Percentiles rank a stretch among this genome's conserved stretches.
phyloP scores from a whole-genome alignment of 805 yeast genomes.

The Yarrowia sp. region DNA sequence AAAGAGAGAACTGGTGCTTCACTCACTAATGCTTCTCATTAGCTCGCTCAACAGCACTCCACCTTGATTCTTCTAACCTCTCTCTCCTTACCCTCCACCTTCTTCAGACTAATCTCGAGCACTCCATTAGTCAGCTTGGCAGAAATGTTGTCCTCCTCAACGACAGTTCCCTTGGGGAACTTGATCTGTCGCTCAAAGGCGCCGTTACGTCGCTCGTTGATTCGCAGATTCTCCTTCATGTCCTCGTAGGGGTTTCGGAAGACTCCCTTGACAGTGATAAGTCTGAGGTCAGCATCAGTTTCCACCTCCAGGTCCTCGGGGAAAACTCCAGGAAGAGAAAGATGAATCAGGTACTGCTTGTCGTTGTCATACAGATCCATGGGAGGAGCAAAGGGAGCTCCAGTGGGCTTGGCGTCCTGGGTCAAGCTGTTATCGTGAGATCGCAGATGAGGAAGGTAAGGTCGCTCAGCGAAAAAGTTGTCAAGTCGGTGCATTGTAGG shows the following conservation, averaged over 20 bases:
- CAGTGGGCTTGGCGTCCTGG: slow-evolving; percentile 28
- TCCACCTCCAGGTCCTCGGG: slow-evolving; percentile 62
- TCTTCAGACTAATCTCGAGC: slow-evolving; percentile 61
- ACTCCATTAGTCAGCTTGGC: slow-evolving; percentile 64
- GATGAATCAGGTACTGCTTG: slow-evolving; percentile 56
- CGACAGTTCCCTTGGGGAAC: slow-evolving; percentile 61
- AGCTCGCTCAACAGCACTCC: slow-evolving; percentile 1
- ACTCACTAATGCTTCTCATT: too few relatives aligned
- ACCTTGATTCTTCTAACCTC: slow-evolving; percentile 47
- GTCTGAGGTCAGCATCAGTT: slow-evolving; percentile 64
- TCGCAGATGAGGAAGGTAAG: slow-evolving; percentile 28
- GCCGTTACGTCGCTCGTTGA: slow-evolving; percentile 64
- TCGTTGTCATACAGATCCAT: slow-evolving; percentile 63
- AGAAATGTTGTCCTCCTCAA: slow-evolving; percentile 60
- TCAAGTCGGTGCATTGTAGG: slow-evolving; percentile 27
- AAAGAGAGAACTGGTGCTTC: too few relatives aligned
- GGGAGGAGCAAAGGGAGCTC: slow-evolving; percentile 58
- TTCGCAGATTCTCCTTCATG: slow-evolving; percentile 53
- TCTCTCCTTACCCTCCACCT: slow-evolving; percentile 49
- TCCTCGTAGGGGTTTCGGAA: slow-evolving; percentile 45
- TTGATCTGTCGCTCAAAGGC: slow-evolving; percentile 63
- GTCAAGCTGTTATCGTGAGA: slow-evolving; percentile 36
- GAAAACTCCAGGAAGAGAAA: slow-evolving; percentile 67
- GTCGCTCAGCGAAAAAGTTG: slow-evolving; percentile 31
- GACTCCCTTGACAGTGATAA: slow-evolving; percentile 59